phyloP scores from a whole-genome alignment of 306 rosid genomes.

The Oemleria cerasiformis region DNA sequence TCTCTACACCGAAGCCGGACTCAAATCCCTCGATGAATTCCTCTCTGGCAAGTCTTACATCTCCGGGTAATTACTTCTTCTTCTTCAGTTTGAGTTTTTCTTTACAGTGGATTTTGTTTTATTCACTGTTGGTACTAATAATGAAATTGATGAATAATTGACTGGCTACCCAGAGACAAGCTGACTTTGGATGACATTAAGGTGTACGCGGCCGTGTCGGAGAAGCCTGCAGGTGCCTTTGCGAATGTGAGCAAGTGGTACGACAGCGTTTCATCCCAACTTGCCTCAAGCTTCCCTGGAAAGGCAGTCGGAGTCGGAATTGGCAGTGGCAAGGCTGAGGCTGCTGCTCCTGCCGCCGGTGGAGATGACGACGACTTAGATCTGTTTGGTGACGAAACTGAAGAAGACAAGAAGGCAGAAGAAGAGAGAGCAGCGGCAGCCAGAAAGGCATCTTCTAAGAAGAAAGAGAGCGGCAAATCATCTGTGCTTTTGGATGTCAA shows the following conservation, averaged over 20 bases:
- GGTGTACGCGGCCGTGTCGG: constrained; percentile 61
- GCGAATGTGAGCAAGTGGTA: constrained; percentile 69
- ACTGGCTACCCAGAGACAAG: constrained; percentile 33
- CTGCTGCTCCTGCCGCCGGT: constrained; percentile 40
- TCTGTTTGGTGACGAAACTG: constrained; percentile 92
- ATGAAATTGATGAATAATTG: constrained; percentile 1
- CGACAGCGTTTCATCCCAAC: constrained; percentile 52
- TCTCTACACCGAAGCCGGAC: constrained; percentile 76
- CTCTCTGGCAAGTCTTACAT: constrained; percentile 69
- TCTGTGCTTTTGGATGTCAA: constrained; percentile 86
- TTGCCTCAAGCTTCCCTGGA: constrained; percentile 75
- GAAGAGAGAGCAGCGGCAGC: constrained; percentile 81
- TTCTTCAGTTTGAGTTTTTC: background rate
- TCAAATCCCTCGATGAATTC: constrained; percentile 64
- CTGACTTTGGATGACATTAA: constrained; percentile 78
- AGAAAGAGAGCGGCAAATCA: constrained; percentile 94
- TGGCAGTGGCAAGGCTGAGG: constrained; percentile 35
- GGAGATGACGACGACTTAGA: constrained; percentile 70
- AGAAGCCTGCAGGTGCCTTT: constrained; percentile 47
- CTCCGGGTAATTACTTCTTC: constrained; percentile 45
- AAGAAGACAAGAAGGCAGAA: constrained; percentile 85
- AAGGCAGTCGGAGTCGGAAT: constrained; percentile 62
- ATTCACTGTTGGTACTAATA: background rate
- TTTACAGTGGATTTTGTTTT: background rate
- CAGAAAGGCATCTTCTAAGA: constrained; percentile 66